Base-by-base conservation (phyloP, 495 filamentous ascomycete genomes). In the Choiromyces venosus region DNA sequence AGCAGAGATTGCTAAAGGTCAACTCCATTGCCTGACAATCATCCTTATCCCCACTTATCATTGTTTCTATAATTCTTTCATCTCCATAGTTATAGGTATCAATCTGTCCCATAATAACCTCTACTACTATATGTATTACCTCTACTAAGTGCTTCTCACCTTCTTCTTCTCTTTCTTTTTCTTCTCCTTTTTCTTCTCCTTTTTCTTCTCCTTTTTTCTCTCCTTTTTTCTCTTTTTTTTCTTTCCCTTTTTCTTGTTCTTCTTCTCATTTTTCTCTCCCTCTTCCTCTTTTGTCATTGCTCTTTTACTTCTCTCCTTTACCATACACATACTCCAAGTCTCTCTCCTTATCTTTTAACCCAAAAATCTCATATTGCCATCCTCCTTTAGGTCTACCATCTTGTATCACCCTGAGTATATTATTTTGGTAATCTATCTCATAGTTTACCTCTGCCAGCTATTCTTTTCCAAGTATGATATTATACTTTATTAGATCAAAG, bases 11-110 rank as follows among this genome's bases (percentile, higher is more conserved):
- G n/a, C n/a, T n/a, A n/a, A n/a, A n/a, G n/a, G n/a, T n/a, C n/a
- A n/a, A n/a, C n/a, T n/a, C n/a, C n/a, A n/a, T n/a, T n/a, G 76
- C 73, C 18, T 70, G 76, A 52, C 78, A 69, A 19, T 76, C 73
- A 64, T 80, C 78, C 37, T 73, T 39, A 0, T 65, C 68, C 19
- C 67, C 72, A 16, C 67, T 70, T 7, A 68, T 66, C 33, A 70
- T 65, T 65, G 37, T 70, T 12, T 65, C 52, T 4, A 56, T 36
- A 18, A 66, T 70, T 14, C 72, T 61, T 42, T 64, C 19, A 2
- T 37, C 37, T 9, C 68, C 44, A 33, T 73, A 42, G 36, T 21
- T 61, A 3, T 61, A n/a, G 4, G 42, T 36, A 33, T 70, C 69
- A 19, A 33, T 8, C 14, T 36, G 68, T 37, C 52, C 69, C 46